Base-by-base conservation (phyloP, 805 yeast species). In the Candida boidinii region DNA sequence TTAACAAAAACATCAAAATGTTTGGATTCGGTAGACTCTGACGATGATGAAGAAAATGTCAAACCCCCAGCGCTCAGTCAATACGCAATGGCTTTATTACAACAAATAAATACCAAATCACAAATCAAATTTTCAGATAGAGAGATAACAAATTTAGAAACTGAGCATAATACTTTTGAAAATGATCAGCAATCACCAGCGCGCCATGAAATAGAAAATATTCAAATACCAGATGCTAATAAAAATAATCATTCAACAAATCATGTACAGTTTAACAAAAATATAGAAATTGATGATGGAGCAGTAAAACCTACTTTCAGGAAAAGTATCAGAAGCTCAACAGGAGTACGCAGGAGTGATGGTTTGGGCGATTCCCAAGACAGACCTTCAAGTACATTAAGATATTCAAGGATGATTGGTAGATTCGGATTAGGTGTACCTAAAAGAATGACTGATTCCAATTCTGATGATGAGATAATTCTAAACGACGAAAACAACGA, bases 41-140 rank as follows among this genome's bases (percentile, higher is more conserved):
- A 46, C 1, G 52, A 45, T 17, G 73, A 67, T 28, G 74, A 66
- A 34, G 52, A 58, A 32, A 63, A 70, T 15, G 60, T 62, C 29
- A 56, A 67, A 17, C 76, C 76, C 0, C 79, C 79, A 2, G 67
- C 68, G 19, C 56, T 72, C 40, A 70, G 76, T 39, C 64, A 75
- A 1, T 70, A 69, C 44, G 66, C 74, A 27, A 61, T 69, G 42
- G 70, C 73, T 3, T 50, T 72, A 21, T 51, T 71, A 23, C 66
- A 63, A 26, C 67, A 62, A 21, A 39, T 53, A 26, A 45, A 45
- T 21, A 20, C 23, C 10, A 39, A 45, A 21, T 24, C 28, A 39
- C 39, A 28, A 14, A 22, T 29, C 30, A 31, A 23, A 12, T 39
- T 26, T 23, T 21, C 13, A 38, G 17, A 18, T 26, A 27, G 11